Evolutionary conservation across 78 protist genomes (phyloP), one percentile per base, ranked within the genome.

Genomic region (slime mould (Dictyostelium discoideum)): DNA sequence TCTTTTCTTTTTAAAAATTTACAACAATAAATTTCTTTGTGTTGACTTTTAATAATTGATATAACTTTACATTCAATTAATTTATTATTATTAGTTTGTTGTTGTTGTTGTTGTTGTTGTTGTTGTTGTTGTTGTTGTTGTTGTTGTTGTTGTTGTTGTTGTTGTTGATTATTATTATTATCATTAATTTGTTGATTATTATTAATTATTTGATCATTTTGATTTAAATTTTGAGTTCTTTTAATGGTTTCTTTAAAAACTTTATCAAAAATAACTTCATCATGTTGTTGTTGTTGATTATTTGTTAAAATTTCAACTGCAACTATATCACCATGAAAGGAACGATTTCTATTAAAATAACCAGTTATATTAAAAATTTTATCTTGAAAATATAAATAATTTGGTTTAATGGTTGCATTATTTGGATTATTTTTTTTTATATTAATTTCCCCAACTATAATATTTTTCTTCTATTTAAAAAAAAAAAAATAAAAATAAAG

Each of bases 261-360:
- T 29, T 73, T 73, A 11, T 73, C 79, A 32, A 73, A 73, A 9
- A 32, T 10, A 10, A 39, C 3, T 39, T 84, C 78, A 3, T 54
- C 60, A 1, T 50, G 44, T 39, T 40, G 26, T 46, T 4, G 24
- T 8, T 24, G 24, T 40, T 85, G 50, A 14, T 16, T 74, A 5
- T 72, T 39, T 50, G 54, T 10, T 65, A 72, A 26, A 22, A 67
- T 4, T 84, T 87, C 77, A 7, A 90, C 50, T 29, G 74, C 94
- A 0, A 90, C 94, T 20, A 63, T 65, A 48, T 90, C 94, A 82
- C 84, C 84, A 46, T 90, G 72, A 10, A 82, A 72, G 2, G 94
- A 69, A 60, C 94, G 73, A 54, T 90, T 90, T 80, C 94, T 60
- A 48, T 82, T 32, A 40, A n/a, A 72, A 20, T 77, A 73, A 37